Percentiles rank a stretch among this genome's conserved stretches.
These are phyloP conservation scores for Ilyonectria destructans DNA, from an alignment of 2,329 filamentous ascomycete genomes.

Conservation along the genomic window DNA sequence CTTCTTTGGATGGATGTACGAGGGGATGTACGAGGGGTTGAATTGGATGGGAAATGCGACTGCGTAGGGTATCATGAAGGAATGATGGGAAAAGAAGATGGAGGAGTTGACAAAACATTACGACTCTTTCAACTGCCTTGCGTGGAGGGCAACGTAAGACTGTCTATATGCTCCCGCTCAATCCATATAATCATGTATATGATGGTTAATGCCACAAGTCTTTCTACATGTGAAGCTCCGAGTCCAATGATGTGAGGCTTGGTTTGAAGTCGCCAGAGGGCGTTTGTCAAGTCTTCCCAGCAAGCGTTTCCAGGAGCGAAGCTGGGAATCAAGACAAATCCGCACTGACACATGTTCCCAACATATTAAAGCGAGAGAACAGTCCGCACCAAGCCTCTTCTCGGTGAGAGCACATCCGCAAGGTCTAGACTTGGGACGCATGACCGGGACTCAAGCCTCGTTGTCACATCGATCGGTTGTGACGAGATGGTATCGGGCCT, in stretches of 20 bases:
- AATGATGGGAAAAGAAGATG: constrained; percentile 14
- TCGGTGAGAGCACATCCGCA: neutral
- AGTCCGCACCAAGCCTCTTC: neutral
- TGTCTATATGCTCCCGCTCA: constrained; percentile 17
- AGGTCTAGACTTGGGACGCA: neutral
- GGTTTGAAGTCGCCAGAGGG: neutral
- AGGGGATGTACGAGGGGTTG: constrained; percentile 8
- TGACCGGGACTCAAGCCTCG: neutral
- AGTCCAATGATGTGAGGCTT: neutral
- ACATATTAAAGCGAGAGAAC: neutral
- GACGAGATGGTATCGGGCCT: neutral
- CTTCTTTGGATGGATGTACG: constrained; percentile 4
- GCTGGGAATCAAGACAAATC: neutral
- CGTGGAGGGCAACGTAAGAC: constrained; percentile 19
- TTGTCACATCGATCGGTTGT: neutral
- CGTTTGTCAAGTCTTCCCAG: neutral
- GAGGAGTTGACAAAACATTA: constrained; percentile 10
- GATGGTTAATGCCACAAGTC: neutral
- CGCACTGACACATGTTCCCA: neutral
- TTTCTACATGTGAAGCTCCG: neutral
- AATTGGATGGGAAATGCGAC: constrained; percentile 15
- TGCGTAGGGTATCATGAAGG: constrained; percentile 12
- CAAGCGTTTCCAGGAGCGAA: neutral
- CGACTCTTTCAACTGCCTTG: constrained; percentile 8
- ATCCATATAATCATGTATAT: constrained; percentile 2